Base-by-base conservation (phyloP, 176 grass and related monocot genomes). In the Leersia perrieri region DNA sequence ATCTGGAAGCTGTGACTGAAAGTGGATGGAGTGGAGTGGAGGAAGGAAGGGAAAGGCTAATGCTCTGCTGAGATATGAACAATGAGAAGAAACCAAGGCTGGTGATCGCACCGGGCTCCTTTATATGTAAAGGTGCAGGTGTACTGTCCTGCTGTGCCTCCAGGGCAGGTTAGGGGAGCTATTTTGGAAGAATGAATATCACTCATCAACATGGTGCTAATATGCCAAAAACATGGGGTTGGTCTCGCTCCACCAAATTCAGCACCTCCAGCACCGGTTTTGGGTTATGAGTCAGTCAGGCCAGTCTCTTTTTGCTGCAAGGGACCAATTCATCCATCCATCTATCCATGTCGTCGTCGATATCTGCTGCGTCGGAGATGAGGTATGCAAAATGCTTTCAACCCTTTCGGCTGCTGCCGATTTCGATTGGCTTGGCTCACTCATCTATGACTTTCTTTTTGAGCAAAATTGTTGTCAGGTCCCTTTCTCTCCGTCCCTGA, bases 1-100 rank as follows among this genome's bases (percentile, higher is more conserved):
- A 95, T 95, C 64, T 95, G 30, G 7, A 47, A 72, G 72, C 65
- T 72, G 23, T 5, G 44, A 80, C 30, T 29, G n/a, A n/a, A n/a
- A n/a, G n/a, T n/a, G n/a, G n/a, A 53, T 53, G 20, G 70, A 80
- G 39, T 27, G 63, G 68, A 32, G 68, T 11, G 18, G 36, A 41
- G 64, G 64, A 57, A n/a, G n/a, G 26, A 53, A 69, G 27, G 67
- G 11, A 25, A 41, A 82, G 23, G 45, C 27, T 74, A 76, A 82
- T 36, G 29, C 34, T 78, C 73, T 84, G 77, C 77, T 39, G 33
- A 58, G 41, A 32, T 84, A 57, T 63, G 72, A 66, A 66, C 57
- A 85, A 81, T 22, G 72, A 40, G 78, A 81, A 77, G 65, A 77
- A 60, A 66, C 82, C 64, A 89, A 60, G 44, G 65, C 65, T 66